Evolutionary conservation across 2,329 filamentous ascomycete genomes (phyloP).

Genomic region (Curvularia verruculosa): DNA sequence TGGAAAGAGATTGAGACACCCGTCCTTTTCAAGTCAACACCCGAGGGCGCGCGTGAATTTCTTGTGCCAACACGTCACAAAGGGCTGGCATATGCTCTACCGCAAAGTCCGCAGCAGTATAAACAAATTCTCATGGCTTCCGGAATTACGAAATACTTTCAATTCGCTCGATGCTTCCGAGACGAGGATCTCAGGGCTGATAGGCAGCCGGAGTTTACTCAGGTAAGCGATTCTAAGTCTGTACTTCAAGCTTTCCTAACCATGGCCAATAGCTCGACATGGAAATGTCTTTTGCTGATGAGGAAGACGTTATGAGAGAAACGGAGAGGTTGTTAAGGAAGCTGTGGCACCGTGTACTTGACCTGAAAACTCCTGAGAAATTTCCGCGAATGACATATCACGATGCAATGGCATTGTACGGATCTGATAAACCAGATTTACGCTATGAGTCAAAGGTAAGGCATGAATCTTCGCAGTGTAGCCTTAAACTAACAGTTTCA

Average conservation of each 20-base stretch:
- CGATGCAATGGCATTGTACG: constrained; percentile 78
- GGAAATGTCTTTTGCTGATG: constrained; percentile 86
- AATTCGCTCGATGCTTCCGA: constrained; percentile 92
- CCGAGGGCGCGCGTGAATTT: constrained; percentile 94
- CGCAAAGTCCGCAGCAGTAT: constrained; percentile 97
- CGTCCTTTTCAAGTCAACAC: constrained; percentile 94
- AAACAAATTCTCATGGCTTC: constrained; percentile 97
- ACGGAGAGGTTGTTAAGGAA: constrained; percentile 61
- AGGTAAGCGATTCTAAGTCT: constrained; percentile 58
- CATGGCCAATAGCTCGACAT: constrained; percentile 71
- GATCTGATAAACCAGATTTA: constrained; percentile 90
- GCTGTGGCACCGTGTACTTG: constrained; percentile 61
- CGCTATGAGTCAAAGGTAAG: constrained; percentile 71
- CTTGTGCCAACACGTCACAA: constrained; percentile 81
- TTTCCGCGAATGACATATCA: constrained; percentile 73
- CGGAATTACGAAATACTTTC: constrained; percentile 81
- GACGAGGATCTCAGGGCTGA: constrained; percentile 94
- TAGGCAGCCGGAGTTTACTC: constrained; percentile 94
- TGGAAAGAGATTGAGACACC: constrained; percentile 90
- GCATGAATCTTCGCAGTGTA: not conserved
- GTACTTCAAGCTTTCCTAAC: constrained; percentile 6
- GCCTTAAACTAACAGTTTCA: constrained; percentile 45
- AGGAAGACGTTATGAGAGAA: constrained; percentile 69
- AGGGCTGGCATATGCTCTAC: constrained; percentile 84
- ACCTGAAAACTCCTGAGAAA: constrained; percentile 49